Evolutionary conservation across 148 eudicot genomes (phyloP), one percentile per base, ranked within the genome.

Genomic region (Hydrangea macrophylla): DNA sequence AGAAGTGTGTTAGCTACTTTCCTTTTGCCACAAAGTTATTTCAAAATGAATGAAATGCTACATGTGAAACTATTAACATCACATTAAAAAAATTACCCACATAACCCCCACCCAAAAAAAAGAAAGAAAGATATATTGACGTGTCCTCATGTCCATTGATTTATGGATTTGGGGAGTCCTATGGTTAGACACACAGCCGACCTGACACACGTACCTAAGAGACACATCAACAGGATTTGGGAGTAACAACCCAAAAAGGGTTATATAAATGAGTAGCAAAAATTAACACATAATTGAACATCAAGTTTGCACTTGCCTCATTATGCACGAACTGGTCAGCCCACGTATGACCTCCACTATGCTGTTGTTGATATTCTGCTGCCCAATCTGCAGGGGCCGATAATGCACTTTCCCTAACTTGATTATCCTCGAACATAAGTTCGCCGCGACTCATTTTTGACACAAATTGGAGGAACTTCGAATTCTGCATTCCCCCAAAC

Each of bases 401-500:
- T 50, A 74, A 64, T 68, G 79, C 67, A 78, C 67, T 80, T 28
- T 83, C 83, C 77, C 85, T 92, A 42, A 91, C 72, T 84, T 90
- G 97, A 79, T 94, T 91, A 73, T 87, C 96, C 81, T 94, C 97
- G 60, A 88, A 80, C 51, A 79, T 82, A 61, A 90, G 59, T 75
- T 94, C 99, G 39, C 97, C 97, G 55, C 92, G 97, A 79, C 99
- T 94, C 99, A 94, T 94, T 88, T 94, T 94, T 62, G 99, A 94
- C 71, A 94, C 89, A 79, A 94, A 90, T 63, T 91, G 96, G 67
- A 86, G 92, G 71, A 94, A 94, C 82, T 87, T 94, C 18, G 99
- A 94, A 71, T 94, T 94, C 99, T 94, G 76, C 65, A 70, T n/a
- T 44, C 40, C 71, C n/a, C 75, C 55, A 60, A 55, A 54, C 60